phyloP scores from a whole-genome alignment of 73 alveolate genomes.

The Symbiodinium natans region DNA sequence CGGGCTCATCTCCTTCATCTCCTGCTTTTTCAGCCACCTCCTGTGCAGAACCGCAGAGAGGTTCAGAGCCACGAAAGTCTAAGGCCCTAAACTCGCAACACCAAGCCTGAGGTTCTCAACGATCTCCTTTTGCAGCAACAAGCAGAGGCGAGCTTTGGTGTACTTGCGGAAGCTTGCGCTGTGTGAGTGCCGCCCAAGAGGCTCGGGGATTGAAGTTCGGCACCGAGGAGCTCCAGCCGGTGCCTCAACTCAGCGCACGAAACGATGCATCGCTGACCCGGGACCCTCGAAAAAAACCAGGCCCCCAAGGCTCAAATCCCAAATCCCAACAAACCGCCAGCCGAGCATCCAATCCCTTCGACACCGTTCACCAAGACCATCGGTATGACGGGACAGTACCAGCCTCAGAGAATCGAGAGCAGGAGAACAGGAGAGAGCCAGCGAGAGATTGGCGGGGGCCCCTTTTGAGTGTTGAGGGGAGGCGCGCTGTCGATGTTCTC shows the following conservation, averaged over 20 bases:
- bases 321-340: too few relatives aligned
- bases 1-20: slow-evolving; percentile 39
- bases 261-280: too few relatives aligned
- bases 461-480: too few relatives aligned
- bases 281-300: too few relatives aligned
- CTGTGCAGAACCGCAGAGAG: background rate
- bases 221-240: slow-evolving; percentile 99
- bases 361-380: slow-evolving; percentile 99
- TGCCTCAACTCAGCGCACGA: slow-evolving; percentile 36
- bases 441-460: too few relatives aligned
- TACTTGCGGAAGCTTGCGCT: background rate
- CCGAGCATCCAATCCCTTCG: slow-evolving; percentile 98
- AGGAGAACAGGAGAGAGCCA: background rate
- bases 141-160: background rate
- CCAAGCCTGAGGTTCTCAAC: slow-evolving; percentile 30
- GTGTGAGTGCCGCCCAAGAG: background rate
- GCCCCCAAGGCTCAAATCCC: too few relatives aligned
- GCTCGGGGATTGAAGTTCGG: slow-evolving; percentile 98
- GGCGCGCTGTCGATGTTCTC: too few relatives aligned
- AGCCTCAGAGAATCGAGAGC: background rate
- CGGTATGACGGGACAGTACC: slow-evolving; percentile 99
- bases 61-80: too few relatives aligned
- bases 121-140: background rate
- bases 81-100: background rate
- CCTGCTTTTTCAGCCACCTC: slow-evolving; percentile 45